Percentiles rank a stretch among this genome's conserved stretches.
Evolutionary conservation across 768 basidiomycete species (phyloP).

Genomic region (Tricholoma furcatifolium): DNA sequence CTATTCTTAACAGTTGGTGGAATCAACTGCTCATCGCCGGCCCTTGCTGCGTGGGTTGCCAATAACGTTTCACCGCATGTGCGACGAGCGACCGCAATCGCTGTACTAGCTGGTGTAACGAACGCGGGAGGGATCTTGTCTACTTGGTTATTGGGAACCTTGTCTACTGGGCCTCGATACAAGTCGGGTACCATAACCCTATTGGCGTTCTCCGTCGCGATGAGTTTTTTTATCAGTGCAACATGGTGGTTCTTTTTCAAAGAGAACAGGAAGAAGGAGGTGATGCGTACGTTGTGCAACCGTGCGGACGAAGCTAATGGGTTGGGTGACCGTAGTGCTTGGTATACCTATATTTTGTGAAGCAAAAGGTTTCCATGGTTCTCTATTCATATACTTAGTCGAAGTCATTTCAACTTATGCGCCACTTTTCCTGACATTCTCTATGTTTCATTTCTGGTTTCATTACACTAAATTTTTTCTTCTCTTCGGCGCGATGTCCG

Average conservation of each 20-base stretch:
- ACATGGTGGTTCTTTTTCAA: slow-evolving; percentile 41
- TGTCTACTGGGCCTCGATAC: slow-evolving; percentile 51
- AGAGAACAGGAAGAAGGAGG: slow-evolving; percentile 46
- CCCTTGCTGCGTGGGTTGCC: slow-evolving; percentile 55
- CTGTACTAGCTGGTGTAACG: slow-evolving; percentile 54
- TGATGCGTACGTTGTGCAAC: slow-evolving; percentile 27
- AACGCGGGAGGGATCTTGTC: slow-evolving; percentile 60
- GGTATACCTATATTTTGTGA: slow-evolving; percentile 55
- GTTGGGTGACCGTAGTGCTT: slow-evolving; percentile 50
- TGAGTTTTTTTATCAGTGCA: slow-evolving; percentile 31
- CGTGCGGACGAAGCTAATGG: slow-evolving; percentile 36
- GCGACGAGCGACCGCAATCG: slow-evolving; percentile 57
- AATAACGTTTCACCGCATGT: slow-evolving; percentile 60
- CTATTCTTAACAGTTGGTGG: slow-evolving; percentile 58
- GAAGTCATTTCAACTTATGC: no score
- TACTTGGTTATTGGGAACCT: slow-evolving; percentile 54
- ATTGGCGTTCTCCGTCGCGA: slow-evolving; percentile 37
- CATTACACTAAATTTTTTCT: no score
- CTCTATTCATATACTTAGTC: no score
- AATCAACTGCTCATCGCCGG: slow-evolving; percentile 48
- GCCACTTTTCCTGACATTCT: no score
- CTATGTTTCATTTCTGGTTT: no score
- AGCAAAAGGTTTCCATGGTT: slow-evolving; percentile 30
- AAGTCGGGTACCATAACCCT: slow-evolving; percentile 43
- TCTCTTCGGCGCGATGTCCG: no score